Evolutionary conservation across 192 early-diverging fungal genomes (phyloP), one percentile per base, ranked within the genome.

Genomic region (Piromyces sp.): DNA sequence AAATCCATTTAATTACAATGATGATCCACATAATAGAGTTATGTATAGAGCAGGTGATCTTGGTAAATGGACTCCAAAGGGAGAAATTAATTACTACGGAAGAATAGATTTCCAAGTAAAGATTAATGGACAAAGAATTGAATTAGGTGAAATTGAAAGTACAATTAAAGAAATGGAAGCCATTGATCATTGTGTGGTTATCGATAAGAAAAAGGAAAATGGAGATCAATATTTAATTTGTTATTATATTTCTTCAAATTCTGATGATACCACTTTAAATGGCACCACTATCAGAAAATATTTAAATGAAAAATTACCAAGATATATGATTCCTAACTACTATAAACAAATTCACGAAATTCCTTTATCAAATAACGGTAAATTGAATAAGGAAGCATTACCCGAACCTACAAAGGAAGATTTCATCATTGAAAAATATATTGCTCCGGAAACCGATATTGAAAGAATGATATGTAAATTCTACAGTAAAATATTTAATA

Each of bases 1-100:
- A 19, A 85, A 88, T 80, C 86, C 86, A 7, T 88, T 87, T 38
- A 79, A 68, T 30, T 81, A 33, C 19, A 37, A 80, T 29, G 80
- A 30, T 6, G 22, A 80, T 16, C 30, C 2, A 28, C 6, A 30
- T 81, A 85, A 82, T 26, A 12, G 82, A 80, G 80, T 51, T 29
- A 28, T 51, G 15, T 51, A 51, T 51, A 51, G 42, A 51, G 2
- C 17, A 22, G 42, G 42, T 22, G 42, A 51, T 51, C 42, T 51
- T 22, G 42, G 42, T 51, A 51, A 51, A 22, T 51, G 42, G 42
- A 51, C 42, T 3, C 19, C 1, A 2, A 51, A 51, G 17, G 42
- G 42, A 22, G 42, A 51, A 51, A 51, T 51, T 51, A 22, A 22
- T 22, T 51, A 51, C 7, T 51, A 22, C 2, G 42, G 42, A 22